Evolutionary conservation across 2,329 filamentous ascomycete species (phyloP).

Genomic region (Hortaea werneckii): DNA sequence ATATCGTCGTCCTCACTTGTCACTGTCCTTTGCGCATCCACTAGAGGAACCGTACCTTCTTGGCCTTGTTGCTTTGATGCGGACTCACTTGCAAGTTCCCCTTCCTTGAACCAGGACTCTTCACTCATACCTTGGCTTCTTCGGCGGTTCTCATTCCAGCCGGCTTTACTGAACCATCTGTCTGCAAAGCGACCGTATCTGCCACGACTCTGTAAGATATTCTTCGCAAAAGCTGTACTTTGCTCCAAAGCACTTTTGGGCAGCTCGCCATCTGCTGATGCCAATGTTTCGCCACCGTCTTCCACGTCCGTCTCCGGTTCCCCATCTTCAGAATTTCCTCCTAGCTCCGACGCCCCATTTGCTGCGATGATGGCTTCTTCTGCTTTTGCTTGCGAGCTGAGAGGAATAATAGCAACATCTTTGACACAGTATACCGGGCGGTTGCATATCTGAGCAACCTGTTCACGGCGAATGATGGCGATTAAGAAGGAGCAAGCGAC

Average conservation of each 20-base stretch:
- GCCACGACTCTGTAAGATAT: constrained; percentile 75
- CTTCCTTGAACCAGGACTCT: constrained; percentile 26
- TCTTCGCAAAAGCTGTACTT: constrained; percentile 65
- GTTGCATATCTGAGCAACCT: constrained; percentile 78
- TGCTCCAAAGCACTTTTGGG: constrained; percentile 24
- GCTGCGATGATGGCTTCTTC: constrained; percentile 59
- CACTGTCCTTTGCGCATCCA: constrained; percentile 2
- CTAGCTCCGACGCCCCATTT: constrained; percentile 17
- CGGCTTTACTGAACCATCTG: constrained; percentile 80
- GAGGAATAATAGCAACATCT: constrained; percentile 82
- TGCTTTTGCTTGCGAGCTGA: constrained; percentile 66
- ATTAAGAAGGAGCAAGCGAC: constrained; percentile 75
- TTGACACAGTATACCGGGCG: constrained; percentile 78
- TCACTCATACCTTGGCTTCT: constrained; percentile 56
- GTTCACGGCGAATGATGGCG: constrained; percentile 73
- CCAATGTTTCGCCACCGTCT: constrained; percentile 15
- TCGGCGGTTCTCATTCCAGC: constrained; percentile 65
- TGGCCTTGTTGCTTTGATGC: constrained; percentile 10
- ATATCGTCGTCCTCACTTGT: not conserved
- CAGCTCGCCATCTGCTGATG: constrained; percentile 18
- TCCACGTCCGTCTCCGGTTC: constrained; percentile 19
- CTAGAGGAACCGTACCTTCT: not conserved
- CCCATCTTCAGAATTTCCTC: constrained; percentile 18
- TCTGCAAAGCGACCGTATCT: constrained; percentile 83
- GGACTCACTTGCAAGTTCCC: constrained; percentile 23